Conservation (phyloP, 2,329 filamentous ascomycete species). For the Penicillium sp. region DNA sequence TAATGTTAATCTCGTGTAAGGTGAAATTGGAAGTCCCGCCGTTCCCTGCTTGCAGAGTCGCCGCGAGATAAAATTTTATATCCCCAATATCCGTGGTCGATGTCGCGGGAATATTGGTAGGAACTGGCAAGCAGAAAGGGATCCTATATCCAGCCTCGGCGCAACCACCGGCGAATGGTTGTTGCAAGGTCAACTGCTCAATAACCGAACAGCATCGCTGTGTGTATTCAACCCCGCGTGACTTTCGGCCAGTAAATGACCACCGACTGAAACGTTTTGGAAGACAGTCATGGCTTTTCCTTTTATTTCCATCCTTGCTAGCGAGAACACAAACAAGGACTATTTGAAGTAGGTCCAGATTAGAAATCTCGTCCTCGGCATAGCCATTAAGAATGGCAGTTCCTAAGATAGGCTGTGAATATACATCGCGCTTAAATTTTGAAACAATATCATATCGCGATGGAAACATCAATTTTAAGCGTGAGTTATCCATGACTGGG, state of each 20-base stretch:
- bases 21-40: not conserved
- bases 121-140: constrained; percentile 2
- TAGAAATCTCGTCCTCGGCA: not conserved
- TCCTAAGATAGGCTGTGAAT: not conserved
- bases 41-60: not conserved
- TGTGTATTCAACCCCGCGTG: not conserved
- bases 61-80: constrained; percentile 1
- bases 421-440: not conserved
- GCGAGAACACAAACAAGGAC: not conserved
- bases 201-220: not conserved
- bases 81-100: not conserved
- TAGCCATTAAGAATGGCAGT: not conserved
- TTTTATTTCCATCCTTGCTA: not conserved
- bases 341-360: not conserved
- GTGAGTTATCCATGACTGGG: not conserved
- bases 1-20: not conserved
- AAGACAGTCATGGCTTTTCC: too few species aligned
- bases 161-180: not conserved
- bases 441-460: not conserved
- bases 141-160: not conserved
- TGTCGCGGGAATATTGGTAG: not conserved
- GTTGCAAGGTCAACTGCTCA: not conserved
- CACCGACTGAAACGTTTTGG: not conserved
- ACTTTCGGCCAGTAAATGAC: not conserved
- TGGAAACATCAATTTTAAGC: not conserved